Base-by-base conservation (phyloP, 2,329 filamentous ascomycete genomes). In the Lasiodiplodia hormozganensis region DNA sequence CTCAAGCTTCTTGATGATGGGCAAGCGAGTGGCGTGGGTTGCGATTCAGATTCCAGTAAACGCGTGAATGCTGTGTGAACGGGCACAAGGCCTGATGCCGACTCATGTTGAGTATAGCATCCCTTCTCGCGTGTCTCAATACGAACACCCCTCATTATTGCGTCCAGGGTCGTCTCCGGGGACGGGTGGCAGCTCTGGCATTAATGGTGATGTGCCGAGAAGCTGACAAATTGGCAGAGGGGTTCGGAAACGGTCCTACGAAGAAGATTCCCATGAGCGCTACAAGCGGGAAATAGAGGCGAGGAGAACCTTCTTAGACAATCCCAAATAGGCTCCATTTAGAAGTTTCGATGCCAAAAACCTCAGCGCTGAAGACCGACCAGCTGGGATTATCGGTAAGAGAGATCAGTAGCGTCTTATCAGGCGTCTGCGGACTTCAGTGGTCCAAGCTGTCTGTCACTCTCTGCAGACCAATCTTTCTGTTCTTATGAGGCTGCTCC, bases 141-240 rank as follows among this genome's bases (percentile, higher is more conserved):
- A 18, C 38, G 25, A 43, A 36, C 47, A n/a, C 11, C 34, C 14
- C n/a, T 57, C 52, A 10, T 67, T 40, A 23, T 60, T 31, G 25
- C 43, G 54, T 31, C 18, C 65, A 11, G 53, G 51, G 11, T 67
- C 18, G 18, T 21, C 23, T 11, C 49, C 52, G 18, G 64, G n/a
- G 28, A 51, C 51, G 6, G 64, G 52, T 16, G 65, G 53, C 14
- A 67, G 28, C 4, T 58, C 65, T 14, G 7, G 53, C 65, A 67
- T 28, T 12, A 2, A 18, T 43, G 18, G 38, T 18, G 40, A 40
- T 36, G 65, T 52, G 18, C 36, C 34, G 47, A 34, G 51, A 56
- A 57, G 38, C 51, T 38, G 51, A 28, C 64, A 53, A 56, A 66
- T 56, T n/a, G 52, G 57, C 57, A 62, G 38, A 34, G 2, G 10